phyloP scores from a whole-genome alignment of 2,329 filamentous ascomycete species.

The Sporothrix humicola region DNA sequence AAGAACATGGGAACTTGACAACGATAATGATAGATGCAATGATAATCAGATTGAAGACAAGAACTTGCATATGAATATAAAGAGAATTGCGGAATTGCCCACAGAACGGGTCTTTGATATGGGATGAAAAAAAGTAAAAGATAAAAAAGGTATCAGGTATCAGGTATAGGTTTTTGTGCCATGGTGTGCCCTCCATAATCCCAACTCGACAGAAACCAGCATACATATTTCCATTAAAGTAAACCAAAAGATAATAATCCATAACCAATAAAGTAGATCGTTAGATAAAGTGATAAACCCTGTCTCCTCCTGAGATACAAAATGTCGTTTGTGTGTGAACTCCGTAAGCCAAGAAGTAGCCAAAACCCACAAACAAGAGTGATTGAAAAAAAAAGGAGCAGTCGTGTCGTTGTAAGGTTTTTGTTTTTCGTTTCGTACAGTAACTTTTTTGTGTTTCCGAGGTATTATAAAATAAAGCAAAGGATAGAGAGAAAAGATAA shows the following conservation, averaged over 20 bases:
- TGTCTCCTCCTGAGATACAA: neutral
- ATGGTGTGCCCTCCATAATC: neutral
- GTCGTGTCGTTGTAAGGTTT: neutral
- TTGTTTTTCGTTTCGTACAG: slow-evolving; percentile 3
- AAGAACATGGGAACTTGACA: neutral
- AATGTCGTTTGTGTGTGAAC: slow-evolving; percentile 12
- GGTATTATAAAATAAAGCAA: slow-evolving; percentile 4
- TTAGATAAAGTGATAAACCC: neutral
- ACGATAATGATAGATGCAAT: neutral
- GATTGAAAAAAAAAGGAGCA: neutral
- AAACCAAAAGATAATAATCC: neutral
- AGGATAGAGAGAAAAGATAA: slow-evolving; percentile 11
- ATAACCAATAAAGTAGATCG: neutral
- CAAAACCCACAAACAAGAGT: neutral
- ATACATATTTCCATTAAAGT: neutral
- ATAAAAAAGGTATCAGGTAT: slow-evolving; percentile 9
- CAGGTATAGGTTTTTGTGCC: slow-evolving; percentile 5
- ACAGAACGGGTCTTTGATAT: slow-evolving; percentile 17
- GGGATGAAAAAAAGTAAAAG: too few relatives aligned
- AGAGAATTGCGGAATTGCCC: neutral
- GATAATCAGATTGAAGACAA: neutral
- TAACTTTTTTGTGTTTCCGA: slow-evolving; percentile 24
- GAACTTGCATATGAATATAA: neutral
- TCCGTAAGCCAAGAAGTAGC: neutral
- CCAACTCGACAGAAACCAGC: slow-evolving; percentile 17